Conservation (phyloP, 2,329 filamentous ascomycete genomes). For the Nakataea oryzae region DNA sequence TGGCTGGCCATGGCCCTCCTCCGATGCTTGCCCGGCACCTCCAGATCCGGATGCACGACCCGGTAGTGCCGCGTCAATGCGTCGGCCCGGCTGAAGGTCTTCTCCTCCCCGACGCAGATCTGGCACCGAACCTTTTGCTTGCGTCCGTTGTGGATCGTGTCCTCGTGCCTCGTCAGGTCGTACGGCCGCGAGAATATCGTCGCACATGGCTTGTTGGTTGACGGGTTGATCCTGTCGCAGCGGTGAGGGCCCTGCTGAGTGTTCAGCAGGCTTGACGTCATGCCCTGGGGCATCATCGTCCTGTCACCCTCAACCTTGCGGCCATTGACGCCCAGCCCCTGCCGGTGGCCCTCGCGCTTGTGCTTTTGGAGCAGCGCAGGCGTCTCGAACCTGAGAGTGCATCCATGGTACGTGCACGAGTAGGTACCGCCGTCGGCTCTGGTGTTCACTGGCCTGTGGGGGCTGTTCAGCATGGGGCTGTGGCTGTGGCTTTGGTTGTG, state of each 20-base stretch:
- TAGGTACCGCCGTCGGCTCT: constrained; percentile 80
- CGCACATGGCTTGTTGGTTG: constrained; percentile 88
- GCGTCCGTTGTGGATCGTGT: constrained; percentile 90
- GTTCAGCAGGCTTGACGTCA: constrained; percentile 53
- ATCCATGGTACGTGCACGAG: constrained; percentile 92
- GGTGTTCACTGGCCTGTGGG: constrained; percentile 37
- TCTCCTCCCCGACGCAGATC: constrained; percentile 78
- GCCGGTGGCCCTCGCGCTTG: constrained; percentile 85
- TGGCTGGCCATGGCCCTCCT: constrained; percentile 19
- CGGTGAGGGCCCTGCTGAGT: constrained; percentile 89
- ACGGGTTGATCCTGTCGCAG: constrained; percentile 88
- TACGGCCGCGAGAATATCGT: constrained; percentile 92
- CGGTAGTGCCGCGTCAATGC: constrained; percentile 89
- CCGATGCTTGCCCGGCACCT: constrained; percentile 58
- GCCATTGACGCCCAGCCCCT: constrained; percentile 33
- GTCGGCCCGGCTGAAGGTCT: constrained; percentile 93
- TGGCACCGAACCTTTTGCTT: constrained; percentile 94
- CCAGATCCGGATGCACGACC: constrained; percentile 83
- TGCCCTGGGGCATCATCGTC: constrained; percentile 17
- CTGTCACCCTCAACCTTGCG: constrained; percentile 4
- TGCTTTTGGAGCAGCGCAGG: constrained; percentile 84
- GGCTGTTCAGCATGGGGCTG: constrained; percentile 11
- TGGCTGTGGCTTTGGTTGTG: constrained; percentile 44
- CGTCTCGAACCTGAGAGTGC: constrained; percentile 78
- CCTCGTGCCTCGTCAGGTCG: constrained; percentile 91